Conservation (phyloP, 148 eudicot species). For the Agrostemma githago region DNA sequence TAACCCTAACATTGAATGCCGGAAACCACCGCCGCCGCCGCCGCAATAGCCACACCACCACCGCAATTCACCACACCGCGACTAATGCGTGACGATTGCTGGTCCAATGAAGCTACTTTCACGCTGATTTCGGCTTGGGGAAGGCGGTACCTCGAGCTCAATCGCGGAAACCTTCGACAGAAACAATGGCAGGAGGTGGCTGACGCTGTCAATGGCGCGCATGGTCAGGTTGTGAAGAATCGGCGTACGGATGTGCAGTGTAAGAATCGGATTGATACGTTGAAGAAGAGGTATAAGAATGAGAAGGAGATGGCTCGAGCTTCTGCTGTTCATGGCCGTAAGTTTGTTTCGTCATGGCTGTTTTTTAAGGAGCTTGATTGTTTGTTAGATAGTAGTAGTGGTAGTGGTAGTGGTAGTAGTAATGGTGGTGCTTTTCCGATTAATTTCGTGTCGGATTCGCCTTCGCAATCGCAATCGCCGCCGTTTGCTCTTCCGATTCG, state of each 20-base stretch:
- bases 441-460: not conserved
- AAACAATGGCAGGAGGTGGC: conserved; percentile 87
- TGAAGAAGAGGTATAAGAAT: conserved; percentile 75
- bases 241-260: conserved; percentile 70
- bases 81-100: conserved; percentile 66
- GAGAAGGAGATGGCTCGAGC: conserved; percentile 63
- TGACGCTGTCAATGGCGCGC: conserved; percentile 53
- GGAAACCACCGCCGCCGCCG: not conserved
- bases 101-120: conserved; percentile 74
- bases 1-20: not conserved
- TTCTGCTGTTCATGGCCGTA: not conserved
- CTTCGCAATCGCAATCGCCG: conserved; percentile 35
- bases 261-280: conserved; percentile 77
- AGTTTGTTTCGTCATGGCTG: no score
- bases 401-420: no score
- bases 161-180: conserved; percentile 73
- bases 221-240: conserved; percentile 56
- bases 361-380: no score
- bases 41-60: not conserved
- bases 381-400: no score
- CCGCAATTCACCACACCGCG: conserved; percentile 21
- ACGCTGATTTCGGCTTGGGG: conserved; percentile 79
- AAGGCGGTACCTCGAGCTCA: conserved; percentile 54
- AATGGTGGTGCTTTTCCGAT: conserved; percentile 5
- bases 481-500: conserved; percentile 58